Percentiles rank a stretch among this genome's conserved stretches.
Conservation (phyloP, 805 yeast species). For the Priceomyces carsonii region DNA sequence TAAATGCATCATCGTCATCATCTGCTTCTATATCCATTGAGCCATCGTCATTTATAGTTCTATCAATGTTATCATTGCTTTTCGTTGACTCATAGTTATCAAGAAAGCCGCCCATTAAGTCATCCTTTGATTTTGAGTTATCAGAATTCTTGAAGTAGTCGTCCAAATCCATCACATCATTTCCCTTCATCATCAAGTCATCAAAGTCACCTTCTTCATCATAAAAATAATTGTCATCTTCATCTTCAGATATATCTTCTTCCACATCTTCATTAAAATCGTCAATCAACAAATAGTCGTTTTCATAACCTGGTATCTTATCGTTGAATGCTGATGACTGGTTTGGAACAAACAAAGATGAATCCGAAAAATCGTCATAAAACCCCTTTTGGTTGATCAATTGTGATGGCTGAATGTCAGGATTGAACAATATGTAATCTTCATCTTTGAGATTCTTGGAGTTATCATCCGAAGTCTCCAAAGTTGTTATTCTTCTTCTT, state of each 20-base stretch:
- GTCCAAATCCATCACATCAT: slow-evolving; percentile 9
- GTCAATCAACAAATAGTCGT: slow-evolving; percentile 33
- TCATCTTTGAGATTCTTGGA: slow-evolving; percentile 26
- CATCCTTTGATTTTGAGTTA: slow-evolving; percentile 10
- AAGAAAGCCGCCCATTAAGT: slow-evolving; percentile 14
- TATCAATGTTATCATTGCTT: slow-evolving; percentile 4
- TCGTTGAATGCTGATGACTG: slow-evolving; percentile 12
- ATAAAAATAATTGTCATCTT: slow-evolving; percentile 39
- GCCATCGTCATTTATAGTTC: slow-evolving; percentile 8
- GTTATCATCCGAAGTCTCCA: slow-evolving; percentile 21
- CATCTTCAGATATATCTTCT: slow-evolving; percentile 41
- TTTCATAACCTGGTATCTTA: slow-evolving; percentile 32
- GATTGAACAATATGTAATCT: slow-evolving; percentile 38
- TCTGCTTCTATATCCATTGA: slow-evolving; percentile 14
- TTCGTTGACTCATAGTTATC: slow-evolving; percentile 12
- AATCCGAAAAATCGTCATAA: slow-evolving; percentile 22
- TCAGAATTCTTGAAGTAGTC: slow-evolving; percentile 5
- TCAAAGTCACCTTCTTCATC: slow-evolving; percentile 36
- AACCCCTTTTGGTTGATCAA: slow-evolving; percentile 25
- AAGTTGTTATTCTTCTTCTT: slow-evolving; percentile 35
- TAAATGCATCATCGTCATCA: slow-evolving; percentile 10
- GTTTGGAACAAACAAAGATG: slow-evolving; percentile 31
- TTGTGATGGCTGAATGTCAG: slow-evolving; percentile 44
- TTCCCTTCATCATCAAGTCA: slow-evolving; percentile 20
- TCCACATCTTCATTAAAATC: slow-evolving; percentile 40